These are phyloP conservation scores for Yamadazyma trypodendri DNA, from an alignment of 1,139 yeast genomes.

Conservation along the genomic window DNA sequence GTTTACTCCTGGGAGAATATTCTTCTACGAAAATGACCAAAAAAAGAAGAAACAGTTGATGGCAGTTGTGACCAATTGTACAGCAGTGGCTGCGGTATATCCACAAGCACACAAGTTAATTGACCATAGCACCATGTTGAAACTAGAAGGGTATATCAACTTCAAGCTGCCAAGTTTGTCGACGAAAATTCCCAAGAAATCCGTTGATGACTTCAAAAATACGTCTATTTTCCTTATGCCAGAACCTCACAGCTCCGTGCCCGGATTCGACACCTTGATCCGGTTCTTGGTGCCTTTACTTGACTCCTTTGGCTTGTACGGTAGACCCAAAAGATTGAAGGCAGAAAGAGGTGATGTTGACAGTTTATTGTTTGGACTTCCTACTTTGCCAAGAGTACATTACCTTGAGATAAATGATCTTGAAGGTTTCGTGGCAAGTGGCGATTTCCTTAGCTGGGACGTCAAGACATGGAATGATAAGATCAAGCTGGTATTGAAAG, in stretches of 20 bases:
- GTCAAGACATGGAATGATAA: conserved; percentile 65
- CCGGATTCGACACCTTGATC: conserved; percentile 91
- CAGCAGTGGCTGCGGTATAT: conserved; percentile 85
- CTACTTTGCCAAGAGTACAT: conserved; percentile 85
- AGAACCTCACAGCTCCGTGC: conserved; percentile 88
- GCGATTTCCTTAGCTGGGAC: conserved; percentile 55
- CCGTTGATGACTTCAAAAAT: conserved; percentile 57
- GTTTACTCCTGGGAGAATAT: conserved; percentile 54
- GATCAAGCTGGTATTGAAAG: conserved; percentile 61
- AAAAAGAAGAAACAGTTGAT: conserved; percentile 70
- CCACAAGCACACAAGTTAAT: conserved; percentile 81
- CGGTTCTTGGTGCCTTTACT: conserved; percentile 81
- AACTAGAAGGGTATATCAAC: conserved; percentile 77
- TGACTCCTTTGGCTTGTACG: conserved; percentile 86
- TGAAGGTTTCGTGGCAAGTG: conserved; percentile 17
- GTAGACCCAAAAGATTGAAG: conserved; percentile 84
- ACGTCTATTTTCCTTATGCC: conserved; percentile 94
- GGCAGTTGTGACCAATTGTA: conserved; percentile 74
- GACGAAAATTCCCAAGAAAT: conserved; percentile 39
- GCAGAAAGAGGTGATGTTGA: conserved; percentile 82
- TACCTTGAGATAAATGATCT: conserved; percentile 53
- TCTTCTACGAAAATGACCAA: conserved; percentile 68
- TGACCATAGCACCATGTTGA: conserved; percentile 84
- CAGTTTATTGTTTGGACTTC: conserved; percentile 85
- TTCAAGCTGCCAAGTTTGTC: conserved; percentile 49